A percentile compares a stretch with the other conserved stretches of the same genome.
Conservation (phyloP, 2,329 filamentous ascomycete species). For the Lachnellula occidentalis region DNA sequence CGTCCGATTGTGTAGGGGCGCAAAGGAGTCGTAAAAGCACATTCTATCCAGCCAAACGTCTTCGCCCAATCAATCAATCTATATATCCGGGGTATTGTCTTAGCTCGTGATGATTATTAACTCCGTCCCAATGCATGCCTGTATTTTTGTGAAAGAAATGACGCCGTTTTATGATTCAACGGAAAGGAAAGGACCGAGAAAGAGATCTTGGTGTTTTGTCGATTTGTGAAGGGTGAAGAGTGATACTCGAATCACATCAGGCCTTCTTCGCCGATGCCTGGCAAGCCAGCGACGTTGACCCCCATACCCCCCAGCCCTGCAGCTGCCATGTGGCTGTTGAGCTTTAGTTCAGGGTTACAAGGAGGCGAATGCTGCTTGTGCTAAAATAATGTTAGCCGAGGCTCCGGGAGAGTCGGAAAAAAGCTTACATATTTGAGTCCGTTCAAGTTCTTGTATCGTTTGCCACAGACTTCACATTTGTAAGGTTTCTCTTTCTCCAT, state of each 20-base stretch:
- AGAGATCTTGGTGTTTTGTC: conserved; percentile 5
- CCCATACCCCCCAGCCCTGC: conserved; percentile 27
- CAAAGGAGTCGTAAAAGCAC: conserved; percentile 9
- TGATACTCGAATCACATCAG: conserved; percentile 28
- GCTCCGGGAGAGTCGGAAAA: neutral
- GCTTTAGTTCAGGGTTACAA: conserved; percentile 77
- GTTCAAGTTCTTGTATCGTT: conserved; percentile 98
- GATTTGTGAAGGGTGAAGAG: neutral
- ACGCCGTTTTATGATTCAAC: conserved; percentile 14
- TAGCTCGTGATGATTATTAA: conserved; percentile 19
- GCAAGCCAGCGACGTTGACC: conserved; percentile 39
- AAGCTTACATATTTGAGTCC: conserved; percentile 82
- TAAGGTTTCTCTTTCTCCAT: conserved; percentile 99
- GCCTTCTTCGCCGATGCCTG: conserved; percentile 51
- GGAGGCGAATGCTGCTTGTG: conserved; percentile 78
- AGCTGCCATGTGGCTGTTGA: conserved; percentile 32
- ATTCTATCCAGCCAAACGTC: conserved; percentile 20
- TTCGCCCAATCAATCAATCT: conserved; percentile 23
- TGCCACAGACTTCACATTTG: conserved; percentile 92
- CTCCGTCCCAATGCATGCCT: conserved; percentile 27
- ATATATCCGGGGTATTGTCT: conserved; percentile 30
- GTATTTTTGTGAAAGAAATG: conserved; percentile 13
- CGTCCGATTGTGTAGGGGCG: conserved; percentile 3
- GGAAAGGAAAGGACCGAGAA: conserved; percentile 2
- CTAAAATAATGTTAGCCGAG: conserved; percentile 38